phyloP scores from a whole-genome alignment of 768 basidiomycete species.

The Wakefieldia striispora region DNA sequence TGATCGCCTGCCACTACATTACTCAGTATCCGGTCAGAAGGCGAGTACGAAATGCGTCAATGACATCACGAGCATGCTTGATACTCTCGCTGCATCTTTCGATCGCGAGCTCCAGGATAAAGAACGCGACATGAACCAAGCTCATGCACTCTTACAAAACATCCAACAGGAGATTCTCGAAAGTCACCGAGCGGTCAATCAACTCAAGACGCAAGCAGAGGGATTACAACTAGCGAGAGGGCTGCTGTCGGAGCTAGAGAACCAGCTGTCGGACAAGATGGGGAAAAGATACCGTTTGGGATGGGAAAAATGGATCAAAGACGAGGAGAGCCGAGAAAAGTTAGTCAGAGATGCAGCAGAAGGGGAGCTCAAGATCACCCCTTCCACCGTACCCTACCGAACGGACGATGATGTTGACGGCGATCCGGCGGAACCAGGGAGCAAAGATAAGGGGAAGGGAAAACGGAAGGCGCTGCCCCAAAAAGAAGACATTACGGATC shows the following conservation, averaged over 20 bases:
- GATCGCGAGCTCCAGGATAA: slow-evolving; percentile 91
- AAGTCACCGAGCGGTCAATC: slow-evolving; percentile 69
- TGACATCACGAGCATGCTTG: slow-evolving; percentile 83
- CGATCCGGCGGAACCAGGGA: slow-evolving; percentile 38
- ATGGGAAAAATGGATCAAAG: slow-evolving; percentile 91
- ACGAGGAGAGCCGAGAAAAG: slow-evolving; percentile 78
- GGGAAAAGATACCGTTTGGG: slow-evolving; percentile 78
- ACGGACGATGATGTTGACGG: slow-evolving; percentile 46
- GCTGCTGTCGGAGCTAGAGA: slow-evolving; percentile 59
- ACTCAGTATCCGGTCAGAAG: slow-evolving; percentile 81
- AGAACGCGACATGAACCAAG: slow-evolving; percentile 88
- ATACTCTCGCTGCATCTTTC: slow-evolving; percentile 83
- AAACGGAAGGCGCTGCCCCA: slow-evolving; percentile 51
- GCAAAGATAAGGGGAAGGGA: slow-evolving; percentile 49
- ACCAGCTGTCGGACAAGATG: slow-evolving; percentile 70
- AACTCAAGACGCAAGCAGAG: slow-evolving; percentile 69
- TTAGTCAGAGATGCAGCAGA: slow-evolving; percentile 59
- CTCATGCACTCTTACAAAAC: slow-evolving; percentile 78
- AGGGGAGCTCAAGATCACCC: slow-evolving; percentile 51
- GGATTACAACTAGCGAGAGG: slow-evolving; percentile 60
- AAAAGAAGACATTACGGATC: slow-evolving; percentile 62
- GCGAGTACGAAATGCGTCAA: slow-evolving; percentile 83
- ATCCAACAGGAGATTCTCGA: slow-evolving; percentile 91
- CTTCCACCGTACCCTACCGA: slow-evolving; percentile 43
- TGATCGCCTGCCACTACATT: slow-evolving; percentile 74